Evolutionary conservation across 495 filamentous ascomycete species (phyloP).

Genomic region (Mycothermus thermophilus): DNA sequence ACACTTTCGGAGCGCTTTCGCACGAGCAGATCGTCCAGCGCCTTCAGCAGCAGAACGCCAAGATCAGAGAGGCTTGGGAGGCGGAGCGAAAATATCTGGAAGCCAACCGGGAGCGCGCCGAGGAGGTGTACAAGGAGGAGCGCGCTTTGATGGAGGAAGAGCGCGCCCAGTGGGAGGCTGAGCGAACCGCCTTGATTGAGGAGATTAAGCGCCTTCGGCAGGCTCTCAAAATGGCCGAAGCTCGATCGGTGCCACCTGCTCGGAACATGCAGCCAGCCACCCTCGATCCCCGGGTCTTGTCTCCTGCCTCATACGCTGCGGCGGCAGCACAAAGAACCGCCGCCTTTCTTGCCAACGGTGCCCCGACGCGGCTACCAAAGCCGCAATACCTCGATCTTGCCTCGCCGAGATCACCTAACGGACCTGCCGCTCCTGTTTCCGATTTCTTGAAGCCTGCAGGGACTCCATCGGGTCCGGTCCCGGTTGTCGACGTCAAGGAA

Average conservation of each 20-base stretch:
- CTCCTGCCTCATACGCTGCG: no score
- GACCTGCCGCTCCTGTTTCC: slow-evolving; percentile 2
- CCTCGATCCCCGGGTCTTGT: no score
- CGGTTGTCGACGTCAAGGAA: slow-evolving; percentile 30
- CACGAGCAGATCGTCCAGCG: slow-evolving; percentile 23
- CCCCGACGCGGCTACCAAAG: no score
- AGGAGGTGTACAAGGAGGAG: slow-evolving; percentile 34
- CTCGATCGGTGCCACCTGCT: no score
- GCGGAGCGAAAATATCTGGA: slow-evolving; percentile 32
- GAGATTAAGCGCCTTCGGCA: slow-evolving; percentile 20
- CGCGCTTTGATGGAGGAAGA: slow-evolving; percentile 32
- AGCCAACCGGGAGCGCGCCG: slow-evolving; percentile 29
- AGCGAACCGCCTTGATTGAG: slow-evolving; percentile 16
- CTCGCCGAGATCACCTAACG: slow-evolving; percentile 7
- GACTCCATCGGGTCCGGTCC: slow-evolving; percentile 13
- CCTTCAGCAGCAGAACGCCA: slow-evolving; percentile 26
- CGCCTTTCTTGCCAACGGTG: no score
- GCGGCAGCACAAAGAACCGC: no score
- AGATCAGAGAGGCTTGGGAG: slow-evolving; percentile 31
- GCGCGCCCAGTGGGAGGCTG: slow-evolving; percentile 25
- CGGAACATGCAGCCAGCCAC: no score
- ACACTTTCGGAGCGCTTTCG: slow-evolving; percentile 12
- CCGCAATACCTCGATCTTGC: slow-evolving; percentile 1
- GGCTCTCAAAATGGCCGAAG: no score
- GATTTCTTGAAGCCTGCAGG: slow-evolving; percentile 10